Base-by-base conservation (phyloP, 495 filamentous ascomycete genomes). In the Annulohypoxylon nitens region DNA sequence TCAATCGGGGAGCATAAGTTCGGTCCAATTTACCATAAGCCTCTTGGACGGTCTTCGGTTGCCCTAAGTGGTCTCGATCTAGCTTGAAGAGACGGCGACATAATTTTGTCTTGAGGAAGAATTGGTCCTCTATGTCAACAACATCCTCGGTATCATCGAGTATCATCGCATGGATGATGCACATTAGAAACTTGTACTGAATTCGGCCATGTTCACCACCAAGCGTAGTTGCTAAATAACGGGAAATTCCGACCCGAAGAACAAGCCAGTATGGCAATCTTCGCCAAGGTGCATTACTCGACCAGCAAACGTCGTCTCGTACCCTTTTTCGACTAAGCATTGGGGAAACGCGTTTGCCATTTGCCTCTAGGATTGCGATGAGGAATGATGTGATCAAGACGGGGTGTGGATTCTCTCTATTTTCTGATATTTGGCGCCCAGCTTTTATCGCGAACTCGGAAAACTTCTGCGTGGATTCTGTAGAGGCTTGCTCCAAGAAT, bases 71-170 rank as follows among this genome's bases (percentile, higher is more conserved):
- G 53, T 87, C 83, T 11, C 70, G 41, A 43, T 90, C 86, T 1
- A 91, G 67, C 76, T 92, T 91, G 8, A 82, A 85, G 12, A 91
- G 75, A n/a, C 89, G 88, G 20, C 88, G 85, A 58, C 87, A 87
- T n/a, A 92, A 78, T 61, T 91, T 91, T 9, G 79, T 66, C 51
- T 78, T 85, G 8, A 89, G 78, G 36, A 84, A 83, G 18, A 74
- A 71, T 9, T 75, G 57, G 18, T 73, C 64, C 9, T 74, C 71
- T 3, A 67, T 7, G 9, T 48, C 9, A 9, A 70, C 16, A 33
- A 20, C 16, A 20, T 74, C 41, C 20, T 83, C 37, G 25, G 60
- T 77, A 25, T 85, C 81, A 1, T 76, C 70, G 3, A 89, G 71
- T 25, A 90, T 58, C 0, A 79, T 69, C 1, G 79, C 70, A 14